Evolutionary conservation across 2,329 filamentous ascomycete genomes (phyloP), one percentile per base, ranked within the genome.

Genomic region (Cladophialophora psammophila): DNA sequence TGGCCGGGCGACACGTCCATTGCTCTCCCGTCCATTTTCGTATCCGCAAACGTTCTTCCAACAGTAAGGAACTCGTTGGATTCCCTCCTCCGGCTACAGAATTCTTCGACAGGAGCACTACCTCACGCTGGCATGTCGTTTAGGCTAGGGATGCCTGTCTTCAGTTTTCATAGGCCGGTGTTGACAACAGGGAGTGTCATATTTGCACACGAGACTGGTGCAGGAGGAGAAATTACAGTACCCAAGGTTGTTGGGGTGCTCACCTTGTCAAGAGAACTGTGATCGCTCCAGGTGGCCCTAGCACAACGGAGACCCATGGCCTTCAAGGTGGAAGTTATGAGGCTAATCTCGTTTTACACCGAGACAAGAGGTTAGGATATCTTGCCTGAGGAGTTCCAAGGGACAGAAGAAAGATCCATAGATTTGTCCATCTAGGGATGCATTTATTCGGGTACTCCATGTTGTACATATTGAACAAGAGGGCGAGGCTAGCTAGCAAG

Each of bases 1-100:
- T 89, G 86, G 86, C 83, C 87, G 10, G 87, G 87, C 1, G 87
- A 90, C 72, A 86, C 89, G 79, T 81, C 82, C 4, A 85, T 88
- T 67, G 83, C 85, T 4, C 79, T 86, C 0, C 85, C 86, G 2
- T 81, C 79, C 36, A 81, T 86, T 12, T 82, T 85, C 9, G 82
- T 87, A 1, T 85, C 83, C 7, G 87, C 85, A 0, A 82, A 83
- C 34, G 85, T 87, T 70, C 75, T 86, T 57, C 78, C 81, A 20
- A 81, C 81, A 40, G 78, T 86, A 7, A 79, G 80, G 18, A 85
- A 85, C 67, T 78, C 81, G 26, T 3, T 54, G 84, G 84, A 5
- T 35, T 50, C 35, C 45, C 53, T 26, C 18, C 36, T 48, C n/a
- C 8, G n/a, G 40, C 20, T 26, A 50, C 40, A 57, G 9, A 58